Conservation (phyloP, 306 rosid genomes). For the Quercus bicolor region DNA sequence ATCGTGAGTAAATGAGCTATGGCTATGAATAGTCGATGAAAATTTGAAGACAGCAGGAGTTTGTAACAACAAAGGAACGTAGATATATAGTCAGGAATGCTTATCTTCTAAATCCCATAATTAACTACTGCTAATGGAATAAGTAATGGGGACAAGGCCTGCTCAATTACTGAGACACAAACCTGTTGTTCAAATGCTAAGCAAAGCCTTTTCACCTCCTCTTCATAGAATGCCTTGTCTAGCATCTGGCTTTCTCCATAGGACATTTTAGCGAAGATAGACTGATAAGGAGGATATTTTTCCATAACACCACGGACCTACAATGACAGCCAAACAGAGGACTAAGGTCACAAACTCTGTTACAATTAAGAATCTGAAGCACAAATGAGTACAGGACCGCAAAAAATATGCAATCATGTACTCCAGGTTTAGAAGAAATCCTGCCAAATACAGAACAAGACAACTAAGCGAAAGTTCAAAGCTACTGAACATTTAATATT, state of each 20-base stretch:
- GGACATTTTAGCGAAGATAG: slow-evolving; percentile 80
- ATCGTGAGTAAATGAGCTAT: background rate
- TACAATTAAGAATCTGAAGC: background rate
- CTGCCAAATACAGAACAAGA: background rate
- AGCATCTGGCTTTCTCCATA: slow-evolving; percentile 98
- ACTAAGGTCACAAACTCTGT: slow-evolving; percentile 5
- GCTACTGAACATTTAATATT: slow-evolving; percentile 1
- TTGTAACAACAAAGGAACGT: background rate
- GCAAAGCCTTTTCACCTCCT: slow-evolving; percentile 98
- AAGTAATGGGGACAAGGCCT: background rate
- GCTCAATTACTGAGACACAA: background rate
- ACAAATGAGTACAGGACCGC: background rate
- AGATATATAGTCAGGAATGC: background rate
- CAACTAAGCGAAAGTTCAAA: background rate
- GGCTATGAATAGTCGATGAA: background rate
- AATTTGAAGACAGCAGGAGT: background rate
- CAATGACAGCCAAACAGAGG: slow-evolving; percentile 21
- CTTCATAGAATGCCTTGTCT: slow-evolving; percentile 98
- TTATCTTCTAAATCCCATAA: background rate
- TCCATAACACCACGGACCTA: slow-evolving; percentile 93
- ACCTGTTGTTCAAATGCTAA: slow-evolving; percentile 98
- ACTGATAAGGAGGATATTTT: slow-evolving; percentile 91
- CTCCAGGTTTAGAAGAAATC: background rate
- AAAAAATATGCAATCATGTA: background rate
- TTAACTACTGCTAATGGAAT: background rate